phyloP scores from a whole-genome alignment of 2,329 filamentous ascomycete genomes.

The Neurospora sp. region DNA sequence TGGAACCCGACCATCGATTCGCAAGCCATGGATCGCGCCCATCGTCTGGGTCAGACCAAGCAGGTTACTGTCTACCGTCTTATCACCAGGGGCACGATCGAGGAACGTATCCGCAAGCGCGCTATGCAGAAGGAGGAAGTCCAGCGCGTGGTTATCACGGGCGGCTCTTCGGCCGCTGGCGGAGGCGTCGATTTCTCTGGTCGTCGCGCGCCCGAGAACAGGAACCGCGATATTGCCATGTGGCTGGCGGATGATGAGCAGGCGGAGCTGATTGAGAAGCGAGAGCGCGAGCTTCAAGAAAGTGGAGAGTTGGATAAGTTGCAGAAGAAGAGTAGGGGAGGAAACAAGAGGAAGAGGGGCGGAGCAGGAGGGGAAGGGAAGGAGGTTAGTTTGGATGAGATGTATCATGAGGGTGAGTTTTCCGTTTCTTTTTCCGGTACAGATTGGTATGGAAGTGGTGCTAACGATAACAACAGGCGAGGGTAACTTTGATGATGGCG shows the following conservation, averaged over 20 bases:
- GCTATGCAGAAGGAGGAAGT: conserved; percentile 98
- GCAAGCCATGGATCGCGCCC: conserved; percentile 97
- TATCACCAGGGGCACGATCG: conserved; percentile 93
- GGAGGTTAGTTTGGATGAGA: conserved; percentile 71
- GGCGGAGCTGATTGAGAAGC: conserved; percentile 84
- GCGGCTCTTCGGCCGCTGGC: conserved; percentile 48
- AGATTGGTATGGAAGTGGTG: not conserved
- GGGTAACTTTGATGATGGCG: conserved; percentile 78
- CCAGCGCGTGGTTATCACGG: conserved; percentile 91
- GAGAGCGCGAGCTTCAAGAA: conserved; percentile 78
- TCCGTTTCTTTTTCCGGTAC: not conserved
- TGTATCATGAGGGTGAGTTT: conserved; percentile 95
- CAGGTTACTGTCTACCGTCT: conserved; percentile 97
- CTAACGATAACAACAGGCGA: conserved; percentile 52
- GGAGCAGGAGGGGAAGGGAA: conserved; percentile 27
- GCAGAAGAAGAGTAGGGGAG: conserved; percentile 45
- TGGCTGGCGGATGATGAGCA: conserved; percentile 98
- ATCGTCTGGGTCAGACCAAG: conserved; percentile 89
- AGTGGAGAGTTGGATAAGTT: conserved; percentile 57
- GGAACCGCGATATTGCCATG: conserved; percentile 96
- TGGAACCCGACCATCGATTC: conserved; percentile 99
- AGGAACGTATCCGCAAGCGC: conserved; percentile 94
- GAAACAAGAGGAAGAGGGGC: conserved; percentile 43
- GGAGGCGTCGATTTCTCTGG: conserved; percentile 95
- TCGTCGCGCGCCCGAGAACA: conserved; percentile 74